Percentiles rank a stretch among this genome's conserved stretches.
phyloP scores from a whole-genome alignment of 108 stramenopile species.

The Aurantiochytrium sp. region DNA sequence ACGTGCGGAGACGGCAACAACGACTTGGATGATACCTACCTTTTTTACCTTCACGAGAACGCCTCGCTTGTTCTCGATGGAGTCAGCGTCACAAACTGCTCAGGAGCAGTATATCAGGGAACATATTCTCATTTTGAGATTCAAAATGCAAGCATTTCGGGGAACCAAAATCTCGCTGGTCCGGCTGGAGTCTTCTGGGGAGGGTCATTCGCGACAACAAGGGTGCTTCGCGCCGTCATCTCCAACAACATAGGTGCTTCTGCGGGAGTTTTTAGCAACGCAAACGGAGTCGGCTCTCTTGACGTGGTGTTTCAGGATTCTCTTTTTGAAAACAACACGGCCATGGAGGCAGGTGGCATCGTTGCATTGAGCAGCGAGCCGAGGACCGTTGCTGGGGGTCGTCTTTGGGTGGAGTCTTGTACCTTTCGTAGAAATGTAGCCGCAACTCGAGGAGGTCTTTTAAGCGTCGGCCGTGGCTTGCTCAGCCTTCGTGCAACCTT shows the following conservation, averaged over 20 bases:
- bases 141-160: not conserved
- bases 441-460: not conserved
- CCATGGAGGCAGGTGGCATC: not conserved
- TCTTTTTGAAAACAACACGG: not conserved
- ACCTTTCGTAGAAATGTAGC: not conserved
- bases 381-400: not conserved
- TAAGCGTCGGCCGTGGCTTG: not conserved
- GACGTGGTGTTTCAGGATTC: not conserved
- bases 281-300: not conserved
- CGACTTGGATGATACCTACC: not conserved
- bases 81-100: not conserved
- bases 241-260: not conserved
- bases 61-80: not conserved
- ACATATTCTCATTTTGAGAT: not conserved
- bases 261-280: not conserved
- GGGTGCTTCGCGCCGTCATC: not conserved
- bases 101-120: not conserved
- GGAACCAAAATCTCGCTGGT: not conserved
- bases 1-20: not conserved
- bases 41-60: not conserved
- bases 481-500: not conserved
- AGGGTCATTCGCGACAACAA: not conserved
- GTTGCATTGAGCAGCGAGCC: not conserved
- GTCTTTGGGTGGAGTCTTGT: not conserved
- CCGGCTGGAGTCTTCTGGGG: not conserved